phyloP scores from a whole-genome alignment of 371 early-diverging fungal genomes.

The Conidiobolus coronatus region DNA sequence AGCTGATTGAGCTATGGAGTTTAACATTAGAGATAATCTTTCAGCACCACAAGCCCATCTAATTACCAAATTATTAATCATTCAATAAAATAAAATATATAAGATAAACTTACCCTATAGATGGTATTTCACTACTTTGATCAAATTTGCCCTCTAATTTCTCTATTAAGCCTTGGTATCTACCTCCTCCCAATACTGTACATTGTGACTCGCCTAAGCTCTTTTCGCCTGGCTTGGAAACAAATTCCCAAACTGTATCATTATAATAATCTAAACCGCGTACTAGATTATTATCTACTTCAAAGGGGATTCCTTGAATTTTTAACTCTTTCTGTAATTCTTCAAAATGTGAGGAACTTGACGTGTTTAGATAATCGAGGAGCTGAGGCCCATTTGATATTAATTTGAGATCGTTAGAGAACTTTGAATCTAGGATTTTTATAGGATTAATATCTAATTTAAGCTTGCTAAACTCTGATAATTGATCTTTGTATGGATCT shows the following conservation, averaged over 20 bases:
- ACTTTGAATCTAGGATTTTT: constrained; percentile 32
- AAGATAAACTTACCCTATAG: not conserved
- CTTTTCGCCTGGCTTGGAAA: constrained; percentile 8
- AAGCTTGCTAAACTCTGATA: constrained; percentile 21
- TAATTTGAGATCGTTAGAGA: constrained; percentile 15
- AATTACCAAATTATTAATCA: not conserved
- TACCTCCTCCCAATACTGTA: constrained; percentile 36
- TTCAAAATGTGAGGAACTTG: constrained; percentile 14
- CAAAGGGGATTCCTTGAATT: constrained; percentile 16
- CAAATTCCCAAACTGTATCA: constrained; percentile 34
- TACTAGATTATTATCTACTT: constrained; percentile 21
- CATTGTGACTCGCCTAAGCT: constrained; percentile 25
- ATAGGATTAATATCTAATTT: constrained; percentile 22
- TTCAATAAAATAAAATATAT: not conserved
- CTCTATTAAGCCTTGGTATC: constrained; percentile 27
- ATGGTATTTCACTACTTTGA: constrained; percentile 11
- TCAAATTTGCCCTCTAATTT: constrained; percentile 26
- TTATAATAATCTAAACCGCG: constrained; percentile 40
- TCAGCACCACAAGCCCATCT: constrained; percentile 1
- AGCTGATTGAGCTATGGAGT: not conserved
- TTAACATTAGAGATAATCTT: not conserved
- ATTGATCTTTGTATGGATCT: constrained; percentile 4
- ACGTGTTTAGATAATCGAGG: constrained; percentile 12
- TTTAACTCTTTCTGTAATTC: constrained; percentile 14
- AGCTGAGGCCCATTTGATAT: constrained; percentile 13